Base-by-base conservation (phyloP, 129 eudicot species). In the Escallonia herrerae region DNA sequence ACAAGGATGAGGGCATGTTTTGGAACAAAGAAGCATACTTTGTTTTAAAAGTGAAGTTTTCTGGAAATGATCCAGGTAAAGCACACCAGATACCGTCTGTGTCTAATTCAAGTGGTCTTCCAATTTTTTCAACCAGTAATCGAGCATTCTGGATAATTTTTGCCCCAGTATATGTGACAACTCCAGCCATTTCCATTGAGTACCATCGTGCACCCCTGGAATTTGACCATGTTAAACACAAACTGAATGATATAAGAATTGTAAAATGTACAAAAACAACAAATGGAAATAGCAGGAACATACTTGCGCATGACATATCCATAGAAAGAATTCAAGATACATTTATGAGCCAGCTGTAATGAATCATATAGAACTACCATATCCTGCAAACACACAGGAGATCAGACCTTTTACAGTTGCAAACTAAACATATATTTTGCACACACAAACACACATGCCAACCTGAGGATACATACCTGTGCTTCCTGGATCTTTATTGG, bases 251-350 rank as follows among this genome's bases (percentile, higher is more conserved):
- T 11, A 43, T 56, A 70, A 67, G 15, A 3, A 59, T 47, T 40
- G 43, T 8, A 63, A 63, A 8, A 6, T 58, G 48, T 15, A 66
- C 15, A 14, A 9, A 45, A 22, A 58, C 61, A 51, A 75, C 64
- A 45, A 55, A 54, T 58, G 13, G 49, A 74, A 68, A 43, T 65
- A 22, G 37, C 41, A 37, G 62, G 56, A 45, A 71, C 85, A 49
- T 86, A 94, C 99, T 94, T 94, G 77, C 99, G 99, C 99, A 94
- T 94, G 71, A 94, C 99, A 68, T 94, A 94, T 75, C 99, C 99
- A 60, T 94, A 94, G 60, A 94, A 94, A 65, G 99, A 94, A 79
- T 94, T 94, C 66, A 94, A 80, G 72, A 94, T 94, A 80, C 99
- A 94, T 82, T 94, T 94, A 64, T 94, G 99, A 68, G 99, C 99